phyloP scores from a whole-genome alignment of 768 basidiomycete genomes.

The Psilocybe cubensis region DNA sequence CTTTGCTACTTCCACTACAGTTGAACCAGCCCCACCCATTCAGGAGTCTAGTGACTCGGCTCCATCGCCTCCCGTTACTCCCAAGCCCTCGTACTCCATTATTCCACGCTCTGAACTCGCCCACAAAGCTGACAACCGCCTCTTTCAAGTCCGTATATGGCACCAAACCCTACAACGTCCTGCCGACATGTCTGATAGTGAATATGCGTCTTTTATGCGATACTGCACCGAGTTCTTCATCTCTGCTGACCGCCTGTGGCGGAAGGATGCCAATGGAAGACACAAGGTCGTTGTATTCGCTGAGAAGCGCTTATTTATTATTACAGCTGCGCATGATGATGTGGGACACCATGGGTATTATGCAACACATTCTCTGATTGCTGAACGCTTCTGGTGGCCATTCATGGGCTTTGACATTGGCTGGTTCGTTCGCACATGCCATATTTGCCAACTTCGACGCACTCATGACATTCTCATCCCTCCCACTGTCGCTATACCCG shows the following conservation, averaged over 20 bases:
- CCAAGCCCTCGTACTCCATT: not conserved
- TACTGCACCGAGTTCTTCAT: conserved; percentile 26
- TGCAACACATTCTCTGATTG: conserved; percentile 12
- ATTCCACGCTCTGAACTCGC: not conserved
- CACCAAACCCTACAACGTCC: not conserved
- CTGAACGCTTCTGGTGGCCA: conserved; percentile 25
- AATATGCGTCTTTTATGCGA: not conserved
- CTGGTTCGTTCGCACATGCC: conserved; percentile 35
- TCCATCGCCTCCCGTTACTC: not conserved
- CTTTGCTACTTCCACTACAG: not conserved
- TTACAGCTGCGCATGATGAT: conserved; percentile 21
- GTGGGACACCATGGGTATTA: conserved; percentile 28
- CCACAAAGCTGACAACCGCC: not conserved
- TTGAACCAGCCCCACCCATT: not conserved
- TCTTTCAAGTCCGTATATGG: conserved; percentile 2
- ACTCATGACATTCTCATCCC: conserved; percentile 25
- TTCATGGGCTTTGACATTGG: conserved; percentile 23
- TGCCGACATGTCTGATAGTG: not conserved
- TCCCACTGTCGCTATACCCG: conserved; percentile 19
- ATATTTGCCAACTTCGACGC: conserved; percentile 35
- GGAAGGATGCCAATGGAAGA: conserved; percentile 15
- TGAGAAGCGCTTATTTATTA: conserved; percentile 5
- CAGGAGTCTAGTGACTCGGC: not conserved
- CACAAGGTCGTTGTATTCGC: conserved; percentile 24
- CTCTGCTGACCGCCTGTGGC: conserved; percentile 17